Percentiles rank a stretch among this genome's conserved stretches.
Evolutionary conservation across 495 filamentous ascomycete genomes (phyloP).

Genomic region (Podospora anserina): DNA sequence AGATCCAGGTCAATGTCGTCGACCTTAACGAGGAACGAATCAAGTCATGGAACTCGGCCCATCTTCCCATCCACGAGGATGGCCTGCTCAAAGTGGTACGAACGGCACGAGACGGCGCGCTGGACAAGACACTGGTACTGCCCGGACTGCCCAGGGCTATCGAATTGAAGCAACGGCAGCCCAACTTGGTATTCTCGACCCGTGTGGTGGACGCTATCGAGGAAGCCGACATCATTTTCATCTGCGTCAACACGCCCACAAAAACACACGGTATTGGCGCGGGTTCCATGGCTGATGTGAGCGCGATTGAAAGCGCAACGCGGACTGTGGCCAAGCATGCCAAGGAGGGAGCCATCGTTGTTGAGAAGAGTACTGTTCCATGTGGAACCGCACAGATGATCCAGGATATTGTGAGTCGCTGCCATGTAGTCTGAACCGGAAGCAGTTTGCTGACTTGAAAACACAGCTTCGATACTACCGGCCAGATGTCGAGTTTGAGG

Average conservation of each 20-base stretch:
- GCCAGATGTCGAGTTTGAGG: constrained; percentile 63
- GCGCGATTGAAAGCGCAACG: constrained; percentile 67
- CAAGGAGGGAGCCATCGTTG: constrained; percentile 65
- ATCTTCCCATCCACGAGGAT: constrained; percentile 76
- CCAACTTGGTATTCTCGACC: constrained; percentile 71
- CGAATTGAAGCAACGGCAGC: constrained; percentile 37
- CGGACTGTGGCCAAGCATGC: constrained; percentile 65
- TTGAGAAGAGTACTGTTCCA: constrained; percentile 83
- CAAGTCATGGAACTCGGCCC: constrained; percentile 65
- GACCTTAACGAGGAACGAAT: constrained; percentile 66
- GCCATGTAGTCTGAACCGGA: no score
- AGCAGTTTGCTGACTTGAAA: neutral
- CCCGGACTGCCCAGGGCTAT: constrained; percentile 18
- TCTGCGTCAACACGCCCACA: constrained; percentile 80
- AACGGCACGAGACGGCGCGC: constrained; percentile 56
- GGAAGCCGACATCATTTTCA: constrained; percentile 71
- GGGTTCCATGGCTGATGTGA: constrained; percentile 69
- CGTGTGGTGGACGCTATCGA: constrained; percentile 57
- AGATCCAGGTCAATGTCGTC: constrained; percentile 66
- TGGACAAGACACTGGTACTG: constrained; percentile 24
- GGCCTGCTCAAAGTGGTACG: constrained; percentile 66
- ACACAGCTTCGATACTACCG: constrained; percentile 44
- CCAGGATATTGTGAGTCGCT: constrained; percentile 56
- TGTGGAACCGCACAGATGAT: constrained; percentile 72
- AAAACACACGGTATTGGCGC: constrained; percentile 68